Conservation (phyloP, 306 rosid genomes). For the Malus orientalis region DNA sequence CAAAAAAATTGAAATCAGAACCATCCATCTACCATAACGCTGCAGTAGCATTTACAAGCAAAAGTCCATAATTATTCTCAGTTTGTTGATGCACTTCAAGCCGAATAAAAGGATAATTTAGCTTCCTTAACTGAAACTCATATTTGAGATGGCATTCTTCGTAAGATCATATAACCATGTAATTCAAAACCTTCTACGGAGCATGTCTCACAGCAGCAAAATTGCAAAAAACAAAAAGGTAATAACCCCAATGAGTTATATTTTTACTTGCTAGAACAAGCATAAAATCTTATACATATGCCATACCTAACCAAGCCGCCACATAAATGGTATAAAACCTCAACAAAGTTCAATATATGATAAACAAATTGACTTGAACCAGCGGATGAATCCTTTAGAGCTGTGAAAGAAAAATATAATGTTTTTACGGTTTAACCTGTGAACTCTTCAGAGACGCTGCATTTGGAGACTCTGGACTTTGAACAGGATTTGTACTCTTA, state of each 20-base stretch:
- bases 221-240: neutral
- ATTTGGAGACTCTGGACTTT: conserved; percentile 44
- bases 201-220: neutral
- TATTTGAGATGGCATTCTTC: neutral
- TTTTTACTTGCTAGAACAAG: neutral
- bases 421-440: neutral
- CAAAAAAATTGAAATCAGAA: neutral
- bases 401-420: neutral
- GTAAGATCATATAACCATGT: neutral
- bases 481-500: conserved; percentile 37
- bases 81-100: conserved; percentile 1
- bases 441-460: conserved; percentile 43
- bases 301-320: neutral
- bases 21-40: neutral
- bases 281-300: neutral
- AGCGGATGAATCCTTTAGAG: neutral
- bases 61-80: neutral
- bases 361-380: neutral
- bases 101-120: neutral
- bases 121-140: neutral
- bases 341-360: neutral
- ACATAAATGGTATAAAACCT: neutral
- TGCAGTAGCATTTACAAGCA: neutral
- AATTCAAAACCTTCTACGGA: neutral
- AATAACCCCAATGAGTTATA: neutral